These are phyloP conservation scores for Penicillium sp. DNA, from an alignment of 2,329 filamentous ascomycete genomes.

Conservation along the genomic window DNA sequence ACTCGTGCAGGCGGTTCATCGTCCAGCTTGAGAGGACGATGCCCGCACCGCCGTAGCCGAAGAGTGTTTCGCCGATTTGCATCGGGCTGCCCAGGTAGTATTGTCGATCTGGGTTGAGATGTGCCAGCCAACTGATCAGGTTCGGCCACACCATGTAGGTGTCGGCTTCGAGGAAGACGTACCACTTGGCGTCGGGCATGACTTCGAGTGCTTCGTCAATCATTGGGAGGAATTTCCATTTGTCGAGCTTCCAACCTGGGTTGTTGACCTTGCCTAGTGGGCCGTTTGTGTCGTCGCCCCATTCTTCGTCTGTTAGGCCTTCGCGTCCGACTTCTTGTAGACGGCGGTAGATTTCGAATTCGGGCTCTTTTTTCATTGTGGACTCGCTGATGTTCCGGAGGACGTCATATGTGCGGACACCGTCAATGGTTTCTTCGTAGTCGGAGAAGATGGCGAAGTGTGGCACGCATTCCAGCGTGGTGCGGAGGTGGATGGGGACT, in stretches of 20 bases:
- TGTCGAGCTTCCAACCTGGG: conserved; percentile 53
- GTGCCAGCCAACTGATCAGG: conserved; percentile 52
- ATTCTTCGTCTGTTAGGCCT: conserved; percentile 36
- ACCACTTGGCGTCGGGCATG: conserved; percentile 54
- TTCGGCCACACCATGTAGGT: conserved; percentile 57
- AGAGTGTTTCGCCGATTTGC: conserved; percentile 49
- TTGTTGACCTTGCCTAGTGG: conserved; percentile 43
- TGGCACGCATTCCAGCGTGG: conserved; percentile 30
- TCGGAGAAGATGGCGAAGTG: conserved; percentile 34
- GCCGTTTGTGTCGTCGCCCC: conserved; percentile 33
- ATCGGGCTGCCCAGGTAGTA: conserved; percentile 57
- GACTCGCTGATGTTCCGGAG: conserved; percentile 26
- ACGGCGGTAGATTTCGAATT: conserved; percentile 53
- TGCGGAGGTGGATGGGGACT: conserved; percentile 30
- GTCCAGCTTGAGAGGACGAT: conserved; percentile 52
- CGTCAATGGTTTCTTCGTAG: conserved; percentile 29
- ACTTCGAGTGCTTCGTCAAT: conserved; percentile 48
- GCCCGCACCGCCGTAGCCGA: conserved; percentile 54
- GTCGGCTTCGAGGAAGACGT: conserved; percentile 58
- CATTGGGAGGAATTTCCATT: conserved; percentile 59
- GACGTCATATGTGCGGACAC: conserved; percentile 27
- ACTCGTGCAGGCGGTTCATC: conserved; percentile 41
- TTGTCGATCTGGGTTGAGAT: conserved; percentile 47
- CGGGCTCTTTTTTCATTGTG: conserved; percentile 31
- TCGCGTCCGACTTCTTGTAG: conserved; percentile 44